A percentile compares a stretch with the other conserved stretches of the same genome.
Conservation (phyloP, 2,329 filamentous ascomycete genomes). For the Xylariaceae sp. region DNA sequence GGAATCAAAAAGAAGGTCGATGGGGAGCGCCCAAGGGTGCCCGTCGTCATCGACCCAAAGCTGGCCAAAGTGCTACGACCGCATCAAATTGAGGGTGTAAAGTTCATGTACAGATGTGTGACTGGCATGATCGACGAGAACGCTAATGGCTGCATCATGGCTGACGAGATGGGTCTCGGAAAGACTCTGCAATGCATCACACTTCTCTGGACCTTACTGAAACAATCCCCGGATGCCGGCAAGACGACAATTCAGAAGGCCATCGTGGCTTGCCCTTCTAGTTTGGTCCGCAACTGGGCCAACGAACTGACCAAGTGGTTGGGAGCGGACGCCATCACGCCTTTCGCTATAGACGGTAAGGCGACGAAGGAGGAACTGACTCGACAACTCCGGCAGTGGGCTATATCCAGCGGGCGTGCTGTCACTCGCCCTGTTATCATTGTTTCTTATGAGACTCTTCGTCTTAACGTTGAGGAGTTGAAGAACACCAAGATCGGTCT, state of each 20-base stretch:
- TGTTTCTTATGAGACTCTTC: slow-evolving; percentile 93
- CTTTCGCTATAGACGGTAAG: slow-evolving; percentile 96
- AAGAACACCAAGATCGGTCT: slow-evolving; percentile 86
- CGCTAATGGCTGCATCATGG: slow-evolving; percentile 98
- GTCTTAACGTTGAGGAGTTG: slow-evolving; percentile 84
- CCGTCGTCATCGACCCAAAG: slow-evolving; percentile 90
- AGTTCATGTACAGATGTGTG: slow-evolving; percentile 91
- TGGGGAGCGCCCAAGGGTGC: slow-evolving; percentile 77
- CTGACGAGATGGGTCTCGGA: slow-evolving; percentile 96
- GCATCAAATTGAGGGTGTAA: slow-evolving; percentile 96
- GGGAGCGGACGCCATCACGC: slow-evolving; percentile 80
- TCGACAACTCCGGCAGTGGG: slow-evolving; percentile 89
- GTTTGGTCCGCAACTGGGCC: slow-evolving; percentile 95
- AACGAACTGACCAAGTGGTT: slow-evolving; percentile 97
- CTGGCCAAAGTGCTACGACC: slow-evolving; percentile 86
- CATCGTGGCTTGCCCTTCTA: slow-evolving; percentile 93
- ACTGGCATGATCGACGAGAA: slow-evolving; percentile 93
- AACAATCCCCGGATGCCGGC: slow-evolving; percentile 93
- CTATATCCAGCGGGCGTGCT: slow-evolving; percentile 80
- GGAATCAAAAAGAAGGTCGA: slow-evolving; percentile 89
- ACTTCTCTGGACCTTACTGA: slow-evolving; percentile 91
- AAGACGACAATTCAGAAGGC: slow-evolving; percentile 93
- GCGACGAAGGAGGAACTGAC: slow-evolving; percentile 90
- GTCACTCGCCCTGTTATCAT: slow-evolving; percentile 92
- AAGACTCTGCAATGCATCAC: slow-evolving; percentile 98